Evolutionary conservation across 495 filamentous ascomycete genomes (phyloP).

Genomic region (Daldinia decipiens): DNA sequence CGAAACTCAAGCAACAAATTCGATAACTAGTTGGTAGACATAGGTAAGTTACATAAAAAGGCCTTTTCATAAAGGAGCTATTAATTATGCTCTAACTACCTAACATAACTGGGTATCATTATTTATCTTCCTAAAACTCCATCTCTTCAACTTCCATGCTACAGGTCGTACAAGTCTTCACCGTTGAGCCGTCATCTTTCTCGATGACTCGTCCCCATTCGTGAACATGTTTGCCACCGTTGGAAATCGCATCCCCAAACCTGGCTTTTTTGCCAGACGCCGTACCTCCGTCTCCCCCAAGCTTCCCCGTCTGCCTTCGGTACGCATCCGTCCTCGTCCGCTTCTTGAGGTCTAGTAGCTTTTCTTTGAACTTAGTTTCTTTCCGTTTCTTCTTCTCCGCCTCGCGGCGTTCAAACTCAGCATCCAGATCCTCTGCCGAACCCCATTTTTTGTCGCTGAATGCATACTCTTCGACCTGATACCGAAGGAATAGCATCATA

Average conservation of each 20-base stretch:
- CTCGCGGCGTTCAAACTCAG: constrained; percentile 85
- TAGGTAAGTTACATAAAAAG: not conserved
- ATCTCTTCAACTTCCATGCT: constrained; percentile 98
- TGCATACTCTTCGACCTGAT: constrained; percentile 92
- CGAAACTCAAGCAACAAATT: not conserved
- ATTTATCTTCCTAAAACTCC: constrained; percentile 69
- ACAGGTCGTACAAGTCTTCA: constrained; percentile 88
- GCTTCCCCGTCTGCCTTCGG: constrained; percentile 65
- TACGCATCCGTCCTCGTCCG: constrained; percentile 92
- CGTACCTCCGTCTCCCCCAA: constrained; percentile 49
- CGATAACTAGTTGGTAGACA: too few relatives aligned
- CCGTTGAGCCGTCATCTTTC: constrained; percentile 80
- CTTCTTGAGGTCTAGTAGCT: constrained; percentile 89
- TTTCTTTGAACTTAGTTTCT: constrained; percentile 89
- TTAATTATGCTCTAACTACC: constrained; percentile 5
- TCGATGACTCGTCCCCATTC: constrained; percentile 87
- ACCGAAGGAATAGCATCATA: constrained; percentile 97
- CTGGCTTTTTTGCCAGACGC: constrained; percentile 52
- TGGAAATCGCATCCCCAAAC: constrained; percentile 80
- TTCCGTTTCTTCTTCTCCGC: constrained; percentile 85
- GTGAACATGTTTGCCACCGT: constrained; percentile 81
- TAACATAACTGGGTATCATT: constrained; percentile 30
- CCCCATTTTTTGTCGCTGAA: constrained; percentile 83
- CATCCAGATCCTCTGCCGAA: constrained; percentile 82
- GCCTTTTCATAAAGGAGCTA: not conserved